Conservation (phyloP, 352 stramenopile species). For the Phytophthora sp. region DNA sequence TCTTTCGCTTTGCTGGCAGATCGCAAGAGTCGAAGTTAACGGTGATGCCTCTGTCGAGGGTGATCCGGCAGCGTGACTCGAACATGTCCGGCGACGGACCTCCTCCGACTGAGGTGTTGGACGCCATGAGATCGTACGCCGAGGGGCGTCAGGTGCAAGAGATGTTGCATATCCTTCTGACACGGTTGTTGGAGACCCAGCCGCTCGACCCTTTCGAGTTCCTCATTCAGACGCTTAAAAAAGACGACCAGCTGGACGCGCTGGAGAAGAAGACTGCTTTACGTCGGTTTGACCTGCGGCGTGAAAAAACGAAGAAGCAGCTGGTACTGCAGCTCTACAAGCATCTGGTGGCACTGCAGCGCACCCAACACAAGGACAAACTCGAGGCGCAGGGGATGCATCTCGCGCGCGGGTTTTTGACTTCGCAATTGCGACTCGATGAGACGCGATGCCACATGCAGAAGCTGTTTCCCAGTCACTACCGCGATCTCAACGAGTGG, state of each 20-base stretch:
- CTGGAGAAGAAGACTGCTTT: constrained; percentile 51
- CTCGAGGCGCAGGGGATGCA: constrained; percentile 29
- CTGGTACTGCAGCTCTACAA: constrained; percentile 60
- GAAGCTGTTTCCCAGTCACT: constrained; percentile 61
- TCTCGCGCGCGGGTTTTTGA: constrained; percentile 52
- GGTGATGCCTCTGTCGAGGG: constrained; percentile 40
- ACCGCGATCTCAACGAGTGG: constrained; percentile 58
- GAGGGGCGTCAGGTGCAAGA: constrained; percentile 64
- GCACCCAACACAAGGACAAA: constrained; percentile 47
- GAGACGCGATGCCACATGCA: constrained; percentile 57
- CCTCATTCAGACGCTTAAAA: constrained; percentile 60
- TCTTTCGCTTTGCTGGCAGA: neutral
- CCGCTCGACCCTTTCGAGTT: constrained; percentile 73
- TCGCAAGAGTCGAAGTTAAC: neutral
- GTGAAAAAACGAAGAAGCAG: constrained; percentile 66
- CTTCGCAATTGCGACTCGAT: constrained; percentile 50
- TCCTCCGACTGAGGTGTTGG: constrained; percentile 44
- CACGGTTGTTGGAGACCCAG: constrained; percentile 62
- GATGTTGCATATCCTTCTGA: constrained; percentile 69
- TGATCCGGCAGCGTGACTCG: constrained; percentile 40
- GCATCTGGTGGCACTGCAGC: constrained; percentile 61
- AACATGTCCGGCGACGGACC: constrained; percentile 17
- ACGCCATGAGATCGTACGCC: constrained; percentile 68
- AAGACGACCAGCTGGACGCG: constrained; percentile 59
- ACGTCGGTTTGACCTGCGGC: constrained; percentile 62